Evolutionary conservation across 768 basidiomycete genomes (phyloP).

Genomic region (Coprinopsis sp.): DNA sequence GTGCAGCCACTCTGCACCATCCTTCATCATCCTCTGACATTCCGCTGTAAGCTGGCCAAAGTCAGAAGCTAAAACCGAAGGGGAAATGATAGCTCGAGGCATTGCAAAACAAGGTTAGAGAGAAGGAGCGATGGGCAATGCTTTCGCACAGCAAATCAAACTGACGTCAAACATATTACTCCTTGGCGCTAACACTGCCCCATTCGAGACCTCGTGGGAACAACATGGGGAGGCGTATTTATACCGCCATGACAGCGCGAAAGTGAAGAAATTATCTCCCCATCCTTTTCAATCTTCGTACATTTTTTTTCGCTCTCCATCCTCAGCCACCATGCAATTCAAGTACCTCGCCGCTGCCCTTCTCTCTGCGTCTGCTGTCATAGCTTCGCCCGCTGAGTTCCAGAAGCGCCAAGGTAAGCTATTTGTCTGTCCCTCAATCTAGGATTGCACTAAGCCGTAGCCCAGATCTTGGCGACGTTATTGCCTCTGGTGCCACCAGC

Average conservation of each 20-base stretch:
- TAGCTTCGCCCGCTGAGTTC: constrained; percentile 31
- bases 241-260: constrained; percentile 1
- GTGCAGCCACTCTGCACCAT: constrained; percentile 96
- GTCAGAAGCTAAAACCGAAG: constrained; percentile 95
- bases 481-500: constrained; percentile 25
- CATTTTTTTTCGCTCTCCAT: constrained; percentile 12
- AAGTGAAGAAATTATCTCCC: constrained; percentile 8
- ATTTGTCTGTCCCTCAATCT: background rate
- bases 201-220: too few species aligned
- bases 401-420: constrained; percentile 42
- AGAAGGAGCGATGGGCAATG: background rate
- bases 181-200: too few species aligned
- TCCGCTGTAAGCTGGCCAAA: constrained; percentile 93
- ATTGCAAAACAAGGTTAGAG: constrained; percentile 35
- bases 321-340: constrained; percentile 34
- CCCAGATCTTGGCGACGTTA: background rate
- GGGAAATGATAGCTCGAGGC: constrained; percentile 91
- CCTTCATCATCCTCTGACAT: constrained; percentile 94
- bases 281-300: constrained; percentile 14
- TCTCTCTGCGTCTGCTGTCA: constrained; percentile 30
- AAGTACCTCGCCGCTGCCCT: constrained; percentile 32
- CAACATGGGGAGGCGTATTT: too few species aligned
- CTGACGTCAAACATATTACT: too few species aligned
- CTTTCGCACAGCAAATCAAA: too few species aligned
- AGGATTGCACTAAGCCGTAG: background rate